phyloP scores from a whole-genome alignment of 1,139 yeast species.

The Pichia sp. region DNA sequence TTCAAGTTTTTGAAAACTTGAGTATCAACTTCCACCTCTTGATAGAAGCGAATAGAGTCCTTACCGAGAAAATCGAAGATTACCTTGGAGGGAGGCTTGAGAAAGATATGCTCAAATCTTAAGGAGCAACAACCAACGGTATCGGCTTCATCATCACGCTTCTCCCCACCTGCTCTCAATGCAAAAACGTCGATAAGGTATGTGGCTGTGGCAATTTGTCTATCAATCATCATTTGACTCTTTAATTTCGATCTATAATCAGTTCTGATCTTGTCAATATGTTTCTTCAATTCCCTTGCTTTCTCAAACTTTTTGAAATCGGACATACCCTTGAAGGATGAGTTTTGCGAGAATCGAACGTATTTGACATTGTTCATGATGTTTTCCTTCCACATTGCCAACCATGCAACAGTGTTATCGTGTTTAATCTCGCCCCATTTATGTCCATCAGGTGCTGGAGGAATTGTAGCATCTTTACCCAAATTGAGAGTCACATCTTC shows the following conservation, averaged over 20 bases:
- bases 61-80: constrained; percentile 95
- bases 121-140: constrained; percentile 97
- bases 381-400: constrained; percentile 96
- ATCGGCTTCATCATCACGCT: constrained; percentile 95
- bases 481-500: constrained; percentile 85
- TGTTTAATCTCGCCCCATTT: constrained; percentile 85
- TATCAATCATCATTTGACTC: constrained; percentile 70
- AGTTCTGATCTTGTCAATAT: constrained; percentile 64
- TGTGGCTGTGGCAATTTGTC: constrained; percentile 93
- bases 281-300: constrained; percentile 73
- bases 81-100: constrained; percentile 80
- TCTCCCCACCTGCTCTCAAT: constrained; percentile 97
- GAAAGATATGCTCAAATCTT: constrained; percentile 79
- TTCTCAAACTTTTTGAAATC: constrained; percentile 91
- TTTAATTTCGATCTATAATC: constrained; percentile 70
- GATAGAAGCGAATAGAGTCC: constrained; percentile 87
- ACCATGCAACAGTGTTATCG: constrained; percentile 90
- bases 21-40: constrained; percentile 83
- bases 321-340: constrained; percentile 85
- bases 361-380: constrained; percentile 78
- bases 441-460: constrained; percentile 83
- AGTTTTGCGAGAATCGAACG: constrained; percentile 86
- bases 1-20: constrained; percentile 86
- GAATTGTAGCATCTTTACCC: constrained; percentile 64
- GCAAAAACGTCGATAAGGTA: constrained; percentile 93